phyloP scores from a whole-genome alignment of 352 stramenopile genomes.

The Pythium biforme region DNA sequence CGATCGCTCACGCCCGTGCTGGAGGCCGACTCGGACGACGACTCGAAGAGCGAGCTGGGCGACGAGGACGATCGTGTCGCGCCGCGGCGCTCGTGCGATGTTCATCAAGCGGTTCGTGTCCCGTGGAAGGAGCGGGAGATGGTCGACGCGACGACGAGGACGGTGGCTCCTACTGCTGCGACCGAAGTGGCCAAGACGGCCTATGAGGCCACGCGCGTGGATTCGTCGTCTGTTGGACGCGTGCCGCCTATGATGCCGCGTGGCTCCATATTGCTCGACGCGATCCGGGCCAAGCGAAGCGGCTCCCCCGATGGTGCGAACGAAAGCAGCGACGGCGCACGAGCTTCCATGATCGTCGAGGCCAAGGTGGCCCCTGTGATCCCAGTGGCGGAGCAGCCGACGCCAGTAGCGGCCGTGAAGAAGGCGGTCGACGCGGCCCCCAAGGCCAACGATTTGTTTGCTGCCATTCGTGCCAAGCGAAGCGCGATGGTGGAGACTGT shows the following conservation, averaged over 20 bases:
- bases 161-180: not conserved
- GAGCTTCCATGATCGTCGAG: not conserved
- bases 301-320: not conserved
- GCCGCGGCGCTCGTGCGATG: not conserved
- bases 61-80: not conserved
- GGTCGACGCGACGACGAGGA: not conserved
- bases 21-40: constrained; percentile 11
- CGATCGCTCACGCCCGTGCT: constrained; percentile 18
- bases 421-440: constrained; percentile 1
- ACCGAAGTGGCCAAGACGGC: not conserved
- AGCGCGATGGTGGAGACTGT: not conserved
- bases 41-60: constrained; percentile 5
- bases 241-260: not conserved
- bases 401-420: not conserved
- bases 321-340: not conserved
- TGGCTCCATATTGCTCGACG: constrained; percentile 20
- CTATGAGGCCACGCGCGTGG: not conserved
- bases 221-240: too few relatives aligned
- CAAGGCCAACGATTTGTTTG: constrained; percentile 16
- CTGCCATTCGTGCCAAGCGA: constrained; percentile 13
- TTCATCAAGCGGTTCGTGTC: not conserved
- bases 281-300: constrained; percentile 24
- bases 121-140: constrained; percentile 31
- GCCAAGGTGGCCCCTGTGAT: not conserved
- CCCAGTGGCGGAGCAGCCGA: not conserved